Base-by-base conservation (phyloP, 495 filamentous ascomycete species). In the Hyaloscypha bicolor region DNA sequence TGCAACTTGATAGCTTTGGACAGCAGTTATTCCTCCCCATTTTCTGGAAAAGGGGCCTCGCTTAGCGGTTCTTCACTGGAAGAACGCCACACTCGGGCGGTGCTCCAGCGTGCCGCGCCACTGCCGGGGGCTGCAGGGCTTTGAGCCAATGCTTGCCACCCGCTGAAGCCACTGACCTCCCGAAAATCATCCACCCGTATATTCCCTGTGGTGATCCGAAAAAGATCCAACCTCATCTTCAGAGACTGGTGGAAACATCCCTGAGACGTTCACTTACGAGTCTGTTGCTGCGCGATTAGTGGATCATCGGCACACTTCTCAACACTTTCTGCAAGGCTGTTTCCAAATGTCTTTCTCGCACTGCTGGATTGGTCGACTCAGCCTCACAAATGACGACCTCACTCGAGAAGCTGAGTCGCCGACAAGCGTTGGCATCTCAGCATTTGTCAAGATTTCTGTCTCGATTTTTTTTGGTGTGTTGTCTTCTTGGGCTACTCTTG, bases 181-280 rank as follows among this genome's bases (percentile, higher is more conserved):
- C 14, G 22, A 22, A 59, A 48, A 37, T 33, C 59, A 25, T 9
- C 37, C 32, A 22, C 32, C 30, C 62, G 62, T 63, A 63, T 55
- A 21, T 55, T 63, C 62, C 62, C 32, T 32, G 62, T 55, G 62
- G 11, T 22, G 48, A 63, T 63, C 62, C 35, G 21, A 61, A 29
- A 21, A 45, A 19, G 32, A 21, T 61, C 12, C 31, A 61, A 45
- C 59, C 32, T 61, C 59, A 9, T 12, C 21, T 61, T 14, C 11
- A 22, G 21, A 29, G 25, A 42, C 6, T 39, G n/a, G 59, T 61
- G 32, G 59, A 42, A 61, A 61, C 59, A 61, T 39, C 59, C 22
- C 21, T 42, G 32, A 45, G 33, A 42, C 33, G 59, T 14, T 12
- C 1, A 6, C 9, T 35, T 31, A 22, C 32, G 37, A n/a, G n/a